These are phyloP conservation scores for Corynespora cassiicola DNA, from an alignment of 2,329 filamentous ascomycete genomes.

Conservation along the genomic window DNA sequence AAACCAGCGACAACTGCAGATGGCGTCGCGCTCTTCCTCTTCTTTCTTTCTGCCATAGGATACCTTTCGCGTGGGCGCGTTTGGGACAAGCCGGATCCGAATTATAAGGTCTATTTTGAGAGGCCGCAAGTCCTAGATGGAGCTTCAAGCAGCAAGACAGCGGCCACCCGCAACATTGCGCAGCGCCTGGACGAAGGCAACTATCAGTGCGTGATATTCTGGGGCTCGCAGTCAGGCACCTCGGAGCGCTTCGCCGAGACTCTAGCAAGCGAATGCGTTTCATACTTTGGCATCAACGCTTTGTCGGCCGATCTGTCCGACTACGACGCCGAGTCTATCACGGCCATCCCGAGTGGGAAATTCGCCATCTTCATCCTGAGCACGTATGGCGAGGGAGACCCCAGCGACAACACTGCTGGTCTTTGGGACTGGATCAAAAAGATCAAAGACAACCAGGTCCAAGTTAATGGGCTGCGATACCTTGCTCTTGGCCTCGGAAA, in stretches of 20 bases:
- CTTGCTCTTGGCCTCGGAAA: conserved; percentile 55
- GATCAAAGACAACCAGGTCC: conserved; percentile 22
- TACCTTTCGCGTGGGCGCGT: conserved; percentile 51
- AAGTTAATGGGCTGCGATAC: conserved; percentile 43
- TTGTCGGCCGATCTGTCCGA: conserved; percentile 56
- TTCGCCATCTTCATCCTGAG: conserved; percentile 45
- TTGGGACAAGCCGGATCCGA: conserved; percentile 60
- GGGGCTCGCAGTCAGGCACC: conserved; percentile 58
- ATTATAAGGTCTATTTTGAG: conserved; percentile 57
- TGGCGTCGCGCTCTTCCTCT: conserved; percentile 42
- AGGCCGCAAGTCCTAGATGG: conserved; percentile 53
- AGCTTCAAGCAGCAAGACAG: conserved; percentile 17
- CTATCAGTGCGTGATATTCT: conserved; percentile 51
- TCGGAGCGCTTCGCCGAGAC: conserved; percentile 52
- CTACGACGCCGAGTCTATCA: conserved; percentile 52
- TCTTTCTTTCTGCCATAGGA: conserved; percentile 43
- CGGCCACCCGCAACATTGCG: conserved; percentile 54
- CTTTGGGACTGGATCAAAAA: conserved; percentile 44
- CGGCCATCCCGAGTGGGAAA: conserved; percentile 28
- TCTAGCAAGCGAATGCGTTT: conserved; percentile 48
- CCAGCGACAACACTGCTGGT: conserved; percentile 44
- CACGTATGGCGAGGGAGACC: conserved; percentile 49
- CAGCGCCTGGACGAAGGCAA: conserved; percentile 49
- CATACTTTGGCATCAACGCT: conserved; percentile 48
- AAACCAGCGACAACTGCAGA: conserved; percentile 47